A percentile compares a stretch with the other conserved stretches of the same genome.
phyloP scores from a whole-genome alignment of 2,329 filamentous ascomycete genomes.

The Beauveria australis region DNA sequence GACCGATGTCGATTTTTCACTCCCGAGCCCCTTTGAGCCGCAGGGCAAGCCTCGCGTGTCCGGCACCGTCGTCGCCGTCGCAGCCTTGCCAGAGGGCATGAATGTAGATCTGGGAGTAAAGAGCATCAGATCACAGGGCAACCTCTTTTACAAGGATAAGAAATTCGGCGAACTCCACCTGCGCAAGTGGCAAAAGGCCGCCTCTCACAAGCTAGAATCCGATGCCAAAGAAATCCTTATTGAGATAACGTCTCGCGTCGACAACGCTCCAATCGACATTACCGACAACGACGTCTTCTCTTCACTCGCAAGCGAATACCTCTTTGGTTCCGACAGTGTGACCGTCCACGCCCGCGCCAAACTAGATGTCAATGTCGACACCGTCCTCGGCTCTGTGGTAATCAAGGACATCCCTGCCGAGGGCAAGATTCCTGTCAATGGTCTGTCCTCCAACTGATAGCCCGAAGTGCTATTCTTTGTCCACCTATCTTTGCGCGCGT shows the following conservation, averaged over 20 bases:
- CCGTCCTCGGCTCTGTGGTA: slow-evolving; percentile 70
- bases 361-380: slow-evolving; percentile 76
- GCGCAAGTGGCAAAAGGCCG: slow-evolving; percentile 73
- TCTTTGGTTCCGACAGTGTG: slow-evolving; percentile 67
- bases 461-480: slow-evolving; percentile 13
- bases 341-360: slow-evolving; percentile 65
- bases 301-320: slow-evolving; percentile 68
- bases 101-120: slow-evolving; percentile 77
- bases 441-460: slow-evolving; percentile 62
- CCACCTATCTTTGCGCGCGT: neutral
- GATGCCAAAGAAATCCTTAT: slow-evolving; percentile 53
- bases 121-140: slow-evolving; percentile 64
- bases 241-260: slow-evolving; percentile 66
- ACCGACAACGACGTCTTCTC: slow-evolving; percentile 72
- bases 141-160: slow-evolving; percentile 69
- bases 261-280: slow-evolving; percentile 73
- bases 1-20: slow-evolving; percentile 72
- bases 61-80: slow-evolving; percentile 71
- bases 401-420: slow-evolving; percentile 78
- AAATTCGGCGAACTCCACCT: slow-evolving; percentile 78
- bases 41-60: slow-evolving; percentile 71
- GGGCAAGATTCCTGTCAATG: slow-evolving; percentile 84
- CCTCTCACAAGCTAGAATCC: slow-evolving; percentile 59
- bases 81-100: slow-evolving; percentile 75
- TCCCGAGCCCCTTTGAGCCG: slow-evolving; percentile 72